Conservation (phyloP, 202 grass and related monocot genomes). For the Schoenoplectus triqueter region DNA sequence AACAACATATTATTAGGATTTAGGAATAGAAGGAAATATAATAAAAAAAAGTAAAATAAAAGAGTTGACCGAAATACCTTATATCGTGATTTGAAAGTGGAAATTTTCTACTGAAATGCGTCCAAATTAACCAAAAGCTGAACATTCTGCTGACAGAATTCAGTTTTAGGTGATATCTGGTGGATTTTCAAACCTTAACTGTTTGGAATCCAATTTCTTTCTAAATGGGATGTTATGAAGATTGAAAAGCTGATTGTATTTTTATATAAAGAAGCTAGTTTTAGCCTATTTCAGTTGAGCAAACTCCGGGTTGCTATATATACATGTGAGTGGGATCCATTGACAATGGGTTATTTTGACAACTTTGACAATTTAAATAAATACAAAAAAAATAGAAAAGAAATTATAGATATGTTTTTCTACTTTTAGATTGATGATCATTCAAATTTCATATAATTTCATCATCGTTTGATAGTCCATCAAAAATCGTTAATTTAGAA, state of each 20-base stretch:
- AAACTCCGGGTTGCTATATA: slow-evolving; percentile 12
- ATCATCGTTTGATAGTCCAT: no score
- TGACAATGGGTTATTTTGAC: no score
- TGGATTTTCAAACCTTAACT: background rate
- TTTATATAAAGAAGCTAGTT: background rate
- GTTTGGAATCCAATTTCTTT: slow-evolving; percentile 14
- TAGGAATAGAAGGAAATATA: background rate
- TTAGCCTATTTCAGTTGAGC: background rate
- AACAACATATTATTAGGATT: no score
- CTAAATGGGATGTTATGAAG: background rate
- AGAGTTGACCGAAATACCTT: background rate
- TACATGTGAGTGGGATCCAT: no score
- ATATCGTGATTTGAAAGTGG: background rate
- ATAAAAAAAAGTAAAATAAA: background rate
- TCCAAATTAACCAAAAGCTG: no score
- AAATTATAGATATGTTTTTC: no score
- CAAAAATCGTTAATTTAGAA: no score
- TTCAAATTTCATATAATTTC: no score
- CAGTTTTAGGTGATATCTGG: background rate
- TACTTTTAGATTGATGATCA: no score
- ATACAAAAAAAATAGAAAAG: no score
- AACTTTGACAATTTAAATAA: no score
- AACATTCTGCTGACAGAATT: background rate
- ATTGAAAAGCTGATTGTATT: background rate
- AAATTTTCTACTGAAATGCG: background rate